phyloP scores from a whole-genome alignment of 352 stramenopile genomes.

The Albugo laibachii region DNA sequence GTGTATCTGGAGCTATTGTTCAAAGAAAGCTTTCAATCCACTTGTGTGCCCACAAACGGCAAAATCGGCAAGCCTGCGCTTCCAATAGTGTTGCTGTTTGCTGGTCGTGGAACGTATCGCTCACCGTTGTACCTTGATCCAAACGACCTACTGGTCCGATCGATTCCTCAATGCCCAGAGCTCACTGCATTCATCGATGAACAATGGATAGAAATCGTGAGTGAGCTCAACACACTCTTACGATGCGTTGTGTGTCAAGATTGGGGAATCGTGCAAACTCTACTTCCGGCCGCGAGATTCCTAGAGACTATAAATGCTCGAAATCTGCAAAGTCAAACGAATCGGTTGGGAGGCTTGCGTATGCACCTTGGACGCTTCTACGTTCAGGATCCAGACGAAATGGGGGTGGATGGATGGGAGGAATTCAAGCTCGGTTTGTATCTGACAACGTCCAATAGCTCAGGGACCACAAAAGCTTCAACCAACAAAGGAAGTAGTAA shows the following conservation, averaged over 20 bases:
- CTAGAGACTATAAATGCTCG: slow-evolving; percentile 21
- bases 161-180: slow-evolving; percentile 54
- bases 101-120: slow-evolving; percentile 55
- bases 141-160: slow-evolving; percentile 58
- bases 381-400: slow-evolving; percentile 16
- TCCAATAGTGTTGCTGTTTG: slow-evolving; percentile 54
- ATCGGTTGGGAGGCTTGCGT: slow-evolving; percentile 31
- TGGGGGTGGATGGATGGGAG: slow-evolving; percentile 31
- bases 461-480: slow-evolving; percentile 9
- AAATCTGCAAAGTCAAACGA: slow-evolving; percentile 16
- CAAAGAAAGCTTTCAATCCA: slow-evolving; percentile 47
- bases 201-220: slow-evolving; percentile 68
- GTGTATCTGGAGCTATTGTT: slow-evolving; percentile 61
- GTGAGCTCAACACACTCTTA: slow-evolving; percentile 54
- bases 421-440: slow-evolving; percentile 64
- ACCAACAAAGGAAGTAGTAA: slow-evolving; percentile 3
- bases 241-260: slow-evolving; percentile 37
- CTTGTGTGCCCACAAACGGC: slow-evolving; percentile 34
- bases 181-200: slow-evolving; percentile 74
- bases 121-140: slow-evolving; percentile 62
- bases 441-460: slow-evolving; percentile 24
- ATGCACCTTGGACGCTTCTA: slow-evolving; percentile 64
- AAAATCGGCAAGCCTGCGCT: slow-evolving; percentile 53
- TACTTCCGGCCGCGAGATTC: slow-evolving; percentile 40
- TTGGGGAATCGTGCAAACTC: slow-evolving; percentile 27